Evolutionary conservation across 768 basidiomycete species (phyloP).

Genomic region (Imleria badia): DNA sequence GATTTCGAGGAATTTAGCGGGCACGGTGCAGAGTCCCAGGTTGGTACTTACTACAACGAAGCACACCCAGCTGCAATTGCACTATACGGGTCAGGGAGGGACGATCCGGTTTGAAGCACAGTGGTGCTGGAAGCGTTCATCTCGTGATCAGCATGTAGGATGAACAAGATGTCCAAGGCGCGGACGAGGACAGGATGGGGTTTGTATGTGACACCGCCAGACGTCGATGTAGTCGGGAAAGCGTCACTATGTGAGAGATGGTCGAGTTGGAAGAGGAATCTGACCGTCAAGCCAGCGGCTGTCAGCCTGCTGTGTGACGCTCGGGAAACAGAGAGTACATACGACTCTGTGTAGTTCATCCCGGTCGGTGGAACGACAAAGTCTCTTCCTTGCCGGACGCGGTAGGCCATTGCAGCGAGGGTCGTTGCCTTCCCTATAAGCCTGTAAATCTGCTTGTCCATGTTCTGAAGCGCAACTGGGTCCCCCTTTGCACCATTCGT

Average conservation of each 20-base stretch:
- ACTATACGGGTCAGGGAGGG: constrained; percentile 88
- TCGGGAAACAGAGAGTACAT: constrained; percentile 3
- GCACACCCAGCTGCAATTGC: constrained; percentile 89
- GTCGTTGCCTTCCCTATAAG: constrained; percentile 88
- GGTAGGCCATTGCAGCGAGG: constrained; percentile 93
- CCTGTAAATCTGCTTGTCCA: constrained; percentile 93
- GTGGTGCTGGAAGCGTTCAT: constrained; percentile 85
- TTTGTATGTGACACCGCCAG: constrained; percentile 56
- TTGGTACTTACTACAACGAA: constrained; percentile 72
- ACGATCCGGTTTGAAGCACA: constrained; percentile 84
- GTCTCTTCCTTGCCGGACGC: constrained; percentile 84
- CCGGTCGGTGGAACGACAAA: constrained; percentile 85
- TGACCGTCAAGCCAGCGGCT: constrained; percentile 22
- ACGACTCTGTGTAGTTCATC: constrained; percentile 83
- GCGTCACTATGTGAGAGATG: constrained; percentile 49
- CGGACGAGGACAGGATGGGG: constrained; percentile 86
- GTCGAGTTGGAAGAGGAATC: constrained; percentile 91
- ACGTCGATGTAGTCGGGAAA: constrained; percentile 32
- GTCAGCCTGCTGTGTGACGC: background rate
- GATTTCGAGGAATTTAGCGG: background rate
- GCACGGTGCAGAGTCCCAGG: background rate
- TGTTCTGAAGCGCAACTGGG: constrained; percentile 62
- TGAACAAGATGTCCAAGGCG: constrained; percentile 84
- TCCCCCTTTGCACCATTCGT: constrained; percentile 69
- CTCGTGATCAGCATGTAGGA: constrained; percentile 90